A percentile compares a stretch with the other conserved stretches of the same genome.
Evolutionary conservation across 1,284 basidiomycete species (phyloP).

Genomic region (Cryptococcus neoformans): DNA sequence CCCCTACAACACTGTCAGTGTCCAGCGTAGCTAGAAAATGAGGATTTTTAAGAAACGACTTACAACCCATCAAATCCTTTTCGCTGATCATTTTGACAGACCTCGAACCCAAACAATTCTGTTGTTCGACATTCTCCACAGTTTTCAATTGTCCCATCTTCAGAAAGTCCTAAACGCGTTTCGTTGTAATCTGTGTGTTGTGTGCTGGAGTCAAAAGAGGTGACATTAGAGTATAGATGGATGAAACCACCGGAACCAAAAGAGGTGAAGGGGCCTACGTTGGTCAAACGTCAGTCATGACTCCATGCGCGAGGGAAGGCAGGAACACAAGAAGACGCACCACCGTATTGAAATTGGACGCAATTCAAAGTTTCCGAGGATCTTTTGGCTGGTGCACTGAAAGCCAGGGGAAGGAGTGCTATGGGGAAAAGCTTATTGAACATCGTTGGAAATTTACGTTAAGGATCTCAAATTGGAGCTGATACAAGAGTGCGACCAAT

Average conservation of each 20-base stretch:
- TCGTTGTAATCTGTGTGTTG: conserved; percentile 16
- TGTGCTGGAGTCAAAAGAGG: conserved; percentile 9
- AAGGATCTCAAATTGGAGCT: no score
- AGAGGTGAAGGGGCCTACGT: conserved; percentile 18
- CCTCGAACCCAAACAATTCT: conserved; percentile 21
- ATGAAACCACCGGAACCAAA: conserved; percentile 14
- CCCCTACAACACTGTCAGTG: neutral
- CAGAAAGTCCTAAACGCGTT: conserved; percentile 13
- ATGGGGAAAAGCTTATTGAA: no score
- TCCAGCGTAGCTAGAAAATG: neutral
- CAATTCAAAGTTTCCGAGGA: conserved; percentile 3
- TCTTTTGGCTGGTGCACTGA: neutral
- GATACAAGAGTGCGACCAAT: no score
- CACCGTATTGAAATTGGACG: conserved; percentile 13
- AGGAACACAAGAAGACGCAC: conserved; percentile 1
- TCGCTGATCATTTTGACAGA: conserved; percentile 12
- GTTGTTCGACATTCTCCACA: conserved; percentile 22
- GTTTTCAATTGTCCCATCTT: conserved; percentile 13
- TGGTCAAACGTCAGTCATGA: neutral
- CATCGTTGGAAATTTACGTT: no score
- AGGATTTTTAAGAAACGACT: neutral
- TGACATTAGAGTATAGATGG: conserved; percentile 20
- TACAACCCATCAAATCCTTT: conserved; percentile 15
- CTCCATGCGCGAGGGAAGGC: neutral
- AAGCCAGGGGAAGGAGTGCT: neutral